A percentile compares a stretch with the other conserved stretches of the same genome.
Conservation (phyloP, 2,329 filamentous ascomycete species). For the Trichoderma sp. region DNA sequence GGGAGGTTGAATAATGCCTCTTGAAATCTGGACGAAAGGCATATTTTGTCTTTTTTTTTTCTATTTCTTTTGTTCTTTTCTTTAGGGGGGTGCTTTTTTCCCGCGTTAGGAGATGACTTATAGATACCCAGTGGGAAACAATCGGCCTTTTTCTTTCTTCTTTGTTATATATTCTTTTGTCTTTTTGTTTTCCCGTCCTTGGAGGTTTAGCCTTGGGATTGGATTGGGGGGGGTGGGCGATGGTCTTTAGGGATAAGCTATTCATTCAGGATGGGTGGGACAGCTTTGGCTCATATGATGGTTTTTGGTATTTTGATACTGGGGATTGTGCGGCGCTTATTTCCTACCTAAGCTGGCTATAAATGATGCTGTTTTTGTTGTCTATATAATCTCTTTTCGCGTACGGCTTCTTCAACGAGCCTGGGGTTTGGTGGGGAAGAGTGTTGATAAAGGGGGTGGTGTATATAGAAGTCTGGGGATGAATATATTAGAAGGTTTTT, state of each 20-base stretch:
- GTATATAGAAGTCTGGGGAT: neutral
- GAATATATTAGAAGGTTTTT: neutral
- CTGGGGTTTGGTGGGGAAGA: neutral
- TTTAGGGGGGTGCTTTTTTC: neutral
- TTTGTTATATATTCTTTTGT: neutral
- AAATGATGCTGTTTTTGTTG: neutral
- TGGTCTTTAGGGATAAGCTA: neutral
- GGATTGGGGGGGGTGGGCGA: no score
- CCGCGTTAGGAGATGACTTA: neutral
- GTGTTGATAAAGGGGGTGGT: neutral
- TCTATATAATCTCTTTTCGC: neutral
- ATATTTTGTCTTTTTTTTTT: neutral
- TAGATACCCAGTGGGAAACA: conserved; percentile 9
- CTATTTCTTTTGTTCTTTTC: neutral
- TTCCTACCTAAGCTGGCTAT: neutral
- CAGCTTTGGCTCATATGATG: neutral
- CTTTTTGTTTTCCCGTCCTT: neutral
- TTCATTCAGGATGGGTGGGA: neutral
- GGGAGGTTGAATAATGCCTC: neutral
- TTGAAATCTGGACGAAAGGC: neutral
- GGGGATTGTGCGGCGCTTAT: neutral
- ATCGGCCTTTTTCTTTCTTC: neutral
- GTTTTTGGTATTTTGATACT: neutral
- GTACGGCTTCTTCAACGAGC: neutral
- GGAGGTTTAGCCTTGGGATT: neutral